Evolutionary conservation across 352 stramenopile genomes (phyloP), one percentile per base, ranked within the genome.

Genomic region (Phytophthora melonis): DNA sequence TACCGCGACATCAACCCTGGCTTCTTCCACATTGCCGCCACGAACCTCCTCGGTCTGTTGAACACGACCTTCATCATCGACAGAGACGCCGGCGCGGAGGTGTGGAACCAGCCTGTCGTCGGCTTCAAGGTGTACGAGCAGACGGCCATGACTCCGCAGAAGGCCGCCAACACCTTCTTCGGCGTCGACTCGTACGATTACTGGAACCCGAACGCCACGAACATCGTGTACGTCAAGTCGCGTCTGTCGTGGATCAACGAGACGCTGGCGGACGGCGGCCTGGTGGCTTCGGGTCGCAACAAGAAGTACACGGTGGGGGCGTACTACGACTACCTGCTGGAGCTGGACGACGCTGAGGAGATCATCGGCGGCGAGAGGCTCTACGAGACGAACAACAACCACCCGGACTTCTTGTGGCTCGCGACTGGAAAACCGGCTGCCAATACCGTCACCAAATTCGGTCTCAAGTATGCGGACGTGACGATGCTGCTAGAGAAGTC

Each of bases 41-140:
- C 68, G 21, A 88, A 86, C 57, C 59, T 86, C 3, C 59, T 88
- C 8, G 77, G 70, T 4, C 54, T 62, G 5, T 58, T 80, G 11
- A 79, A 79, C 10, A 55, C 71, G 18, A 65, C 76, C 3, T 80
- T 88, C 54, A 70, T 88, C 18, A 58, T 84, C 10, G 81, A 86
- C 56, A 66, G 74, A 14, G 52, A 74, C 8, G 59, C 73, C 36
- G 70, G 57, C 6, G n/a, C 39, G 6, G 62, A 73, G 34, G 75
- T 88, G 18, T 89, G 82, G 80, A 86, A 88, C 70, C 74, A 85
- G 56, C 78, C 82, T 9, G 70, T 86, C 30, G 43, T 62, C 16
- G 74, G 63, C 47, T 89, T 87, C 62, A 49, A 79, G 45, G 62
- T 86, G 11, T 32, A 63, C 19, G 50, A 81, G n/a, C 39, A 68